phyloP scores from a whole-genome alignment of 257 asterid species.

The Nicotiana sylvestris region DNA sequence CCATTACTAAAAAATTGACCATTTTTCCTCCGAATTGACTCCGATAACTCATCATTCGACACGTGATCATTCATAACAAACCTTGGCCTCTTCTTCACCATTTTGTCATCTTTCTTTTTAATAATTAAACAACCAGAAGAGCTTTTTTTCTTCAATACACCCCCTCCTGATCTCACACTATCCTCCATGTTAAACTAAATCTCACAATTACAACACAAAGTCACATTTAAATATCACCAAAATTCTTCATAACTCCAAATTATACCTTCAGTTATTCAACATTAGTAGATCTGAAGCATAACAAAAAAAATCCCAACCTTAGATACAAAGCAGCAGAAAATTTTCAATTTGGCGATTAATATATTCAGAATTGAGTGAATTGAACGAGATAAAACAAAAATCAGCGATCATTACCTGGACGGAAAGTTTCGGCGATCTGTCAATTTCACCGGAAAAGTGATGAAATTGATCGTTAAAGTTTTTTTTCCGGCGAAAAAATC shows the following conservation, averaged over 20 bases:
- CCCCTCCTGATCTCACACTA: conserved; percentile 62
- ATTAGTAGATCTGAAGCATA: conserved; percentile 62
- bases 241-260: background rate
- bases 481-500: conserved; percentile 25
- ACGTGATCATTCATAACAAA: conserved; percentile 38
- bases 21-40: conserved; percentile 43
- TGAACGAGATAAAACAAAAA: background rate
- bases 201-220: conserved; percentile 25
- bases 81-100: conserved; percentile 43
- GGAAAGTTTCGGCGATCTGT: conserved; percentile 16
- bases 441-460: conserved; percentile 14
- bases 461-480: background rate
- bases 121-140: conserved; percentile 89
- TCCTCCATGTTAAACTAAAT: conserved; percentile 54
- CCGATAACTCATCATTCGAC: conserved; percentile 60
- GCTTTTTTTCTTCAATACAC: conserved; percentile 77
- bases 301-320: conserved; percentile 14
- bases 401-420: conserved; percentile 31
- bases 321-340: background rate
- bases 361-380: background rate
- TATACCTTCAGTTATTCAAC: conserved; percentile 24
- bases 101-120: conserved; percentile 52
- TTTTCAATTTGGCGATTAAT: background rate
- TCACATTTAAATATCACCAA: conserved; percentile 28
- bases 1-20: conserved; percentile 38